Conservation (phyloP, 2,329 filamentous ascomycete genomes). For the Stemphylium vesicarium region DNA sequence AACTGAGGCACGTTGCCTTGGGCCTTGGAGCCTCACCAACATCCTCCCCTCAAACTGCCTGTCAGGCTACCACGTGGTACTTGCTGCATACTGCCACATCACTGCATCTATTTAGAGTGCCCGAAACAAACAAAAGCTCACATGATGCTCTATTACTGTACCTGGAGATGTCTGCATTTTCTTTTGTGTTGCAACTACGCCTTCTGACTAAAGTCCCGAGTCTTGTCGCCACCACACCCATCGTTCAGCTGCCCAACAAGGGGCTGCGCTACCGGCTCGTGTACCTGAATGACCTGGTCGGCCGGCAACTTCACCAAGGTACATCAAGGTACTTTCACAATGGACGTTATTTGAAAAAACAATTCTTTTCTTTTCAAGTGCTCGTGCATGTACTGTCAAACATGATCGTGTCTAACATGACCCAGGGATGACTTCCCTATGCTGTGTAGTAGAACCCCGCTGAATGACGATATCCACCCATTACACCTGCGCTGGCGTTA, state of each 20-base stretch:
- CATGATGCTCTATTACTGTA: too few species aligned
- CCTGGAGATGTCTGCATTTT: neutral
- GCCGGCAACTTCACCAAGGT: neutral
- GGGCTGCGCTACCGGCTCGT: too few species aligned
- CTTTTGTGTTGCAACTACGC: neutral
- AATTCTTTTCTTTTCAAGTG: conserved; percentile 12
- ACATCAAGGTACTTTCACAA: neutral
- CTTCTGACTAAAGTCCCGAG: too few species aligned
- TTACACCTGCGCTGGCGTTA: conserved; percentile 15
- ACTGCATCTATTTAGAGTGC: neutral
- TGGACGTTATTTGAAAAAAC: neutral
- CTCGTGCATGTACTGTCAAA: conserved; percentile 7
- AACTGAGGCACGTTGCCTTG: neutral
- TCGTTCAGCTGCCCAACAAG: too few species aligned
- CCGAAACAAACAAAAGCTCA: neutral
- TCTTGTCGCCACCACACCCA: too few species aligned
- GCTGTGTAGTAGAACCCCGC: neutral
- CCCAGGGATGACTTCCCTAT: neutral
- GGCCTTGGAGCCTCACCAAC: neutral
- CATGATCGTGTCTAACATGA: conserved; percentile 10
- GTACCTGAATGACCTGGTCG: too few species aligned
- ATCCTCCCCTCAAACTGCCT: neutral
- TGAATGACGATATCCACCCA: conserved; percentile 2
- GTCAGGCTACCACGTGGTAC: neutral
- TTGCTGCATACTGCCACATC: neutral